A percentile compares a stretch with the other conserved stretches of the same genome.
Conservation (phyloP, 768 basidiomycete genomes). For the Serendipita indica region DNA sequence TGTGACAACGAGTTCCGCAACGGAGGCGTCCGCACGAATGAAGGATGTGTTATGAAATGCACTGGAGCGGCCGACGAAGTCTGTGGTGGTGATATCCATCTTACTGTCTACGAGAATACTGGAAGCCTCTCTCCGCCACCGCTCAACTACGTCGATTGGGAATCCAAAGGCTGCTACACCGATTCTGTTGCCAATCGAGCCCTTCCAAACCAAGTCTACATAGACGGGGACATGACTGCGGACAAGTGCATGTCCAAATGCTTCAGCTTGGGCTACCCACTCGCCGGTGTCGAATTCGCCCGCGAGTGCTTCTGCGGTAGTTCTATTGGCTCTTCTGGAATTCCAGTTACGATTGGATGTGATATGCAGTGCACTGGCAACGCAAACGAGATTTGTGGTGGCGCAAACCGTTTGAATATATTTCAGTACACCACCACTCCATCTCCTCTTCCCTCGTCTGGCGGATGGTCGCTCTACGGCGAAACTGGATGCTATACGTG, state of each 20-base stretch:
- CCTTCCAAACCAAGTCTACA: conserved; percentile 11
- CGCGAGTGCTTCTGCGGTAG: conserved; percentile 38
- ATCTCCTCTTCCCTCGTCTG: background rate
- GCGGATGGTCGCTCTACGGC: background rate
- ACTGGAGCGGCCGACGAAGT: conserved; percentile 1
- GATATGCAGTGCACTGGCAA: no score
- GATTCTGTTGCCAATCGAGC: background rate
- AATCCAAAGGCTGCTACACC: background rate
- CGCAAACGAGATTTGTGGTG: no score
- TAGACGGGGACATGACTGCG: conserved; percentile 33
- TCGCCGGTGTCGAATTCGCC: conserved; percentile 35
- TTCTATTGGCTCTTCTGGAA: conserved; percentile 32
- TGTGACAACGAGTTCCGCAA: background rate
- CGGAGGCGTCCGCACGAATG: background rate
- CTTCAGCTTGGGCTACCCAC: conserved; percentile 26
- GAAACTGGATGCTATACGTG: conserved; percentile 7
- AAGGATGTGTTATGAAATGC: conserved; percentile 9
- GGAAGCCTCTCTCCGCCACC: background rate
- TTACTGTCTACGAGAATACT: background rate
- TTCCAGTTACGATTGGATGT: conserved; percentile 38
- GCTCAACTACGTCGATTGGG: background rate
- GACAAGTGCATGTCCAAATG: conserved; percentile 38
- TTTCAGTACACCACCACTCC: background rate
- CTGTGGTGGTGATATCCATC: conserved; percentile 6
- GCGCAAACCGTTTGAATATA: background rate